Conservation (phyloP, 1,139 yeast species). For the Candida dubliniensis region DNA sequence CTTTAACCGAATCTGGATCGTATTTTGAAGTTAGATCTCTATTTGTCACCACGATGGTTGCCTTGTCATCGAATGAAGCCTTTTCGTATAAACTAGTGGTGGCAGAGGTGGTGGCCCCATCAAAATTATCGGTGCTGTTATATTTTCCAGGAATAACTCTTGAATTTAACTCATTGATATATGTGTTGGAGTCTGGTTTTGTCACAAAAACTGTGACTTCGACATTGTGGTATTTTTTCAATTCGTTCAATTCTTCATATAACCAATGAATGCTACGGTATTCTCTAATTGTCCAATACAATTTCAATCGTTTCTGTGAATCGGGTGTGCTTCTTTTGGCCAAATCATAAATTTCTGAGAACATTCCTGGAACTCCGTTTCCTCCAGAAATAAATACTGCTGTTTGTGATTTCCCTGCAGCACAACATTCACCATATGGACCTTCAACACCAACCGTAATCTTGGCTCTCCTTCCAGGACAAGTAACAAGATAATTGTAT, state of each 20-base stretch:
- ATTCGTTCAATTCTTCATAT: conserved; percentile 38
- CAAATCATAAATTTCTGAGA: conserved; percentile 37
- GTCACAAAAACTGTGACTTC: conserved; percentile 23
- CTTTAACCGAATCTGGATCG: conserved; percentile 6
- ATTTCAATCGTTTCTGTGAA: conserved; percentile 12
- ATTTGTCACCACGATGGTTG: background rate
- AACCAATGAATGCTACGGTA: conserved; percentile 46
- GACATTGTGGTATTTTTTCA: conserved; percentile 24
- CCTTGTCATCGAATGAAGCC: background rate
- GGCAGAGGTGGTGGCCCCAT: conserved; percentile 2
- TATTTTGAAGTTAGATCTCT: background rate
- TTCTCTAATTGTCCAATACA: conserved; percentile 49
- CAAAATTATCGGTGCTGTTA: conserved; percentile 2
- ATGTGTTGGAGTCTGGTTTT: conserved; percentile 34
- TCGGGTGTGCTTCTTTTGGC: conserved; percentile 13
- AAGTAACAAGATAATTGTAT: conserved; percentile 27
- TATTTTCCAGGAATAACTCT: conserved; percentile 3
- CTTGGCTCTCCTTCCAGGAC: conserved; percentile 25
- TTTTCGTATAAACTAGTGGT: conserved; percentile 2
- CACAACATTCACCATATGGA: conserved; percentile 37
- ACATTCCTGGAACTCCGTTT: conserved; percentile 44
- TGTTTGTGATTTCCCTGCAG: conserved; percentile 27
- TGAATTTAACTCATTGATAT: conserved; percentile 1
- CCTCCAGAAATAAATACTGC: conserved; percentile 43
- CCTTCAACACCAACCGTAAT: conserved; percentile 39